Evolutionary conservation across 1,284 basidiomycete genomes (phyloP), one percentile per base, ranked within the genome.

Genomic region (Fomitopsis betulina): DNA sequence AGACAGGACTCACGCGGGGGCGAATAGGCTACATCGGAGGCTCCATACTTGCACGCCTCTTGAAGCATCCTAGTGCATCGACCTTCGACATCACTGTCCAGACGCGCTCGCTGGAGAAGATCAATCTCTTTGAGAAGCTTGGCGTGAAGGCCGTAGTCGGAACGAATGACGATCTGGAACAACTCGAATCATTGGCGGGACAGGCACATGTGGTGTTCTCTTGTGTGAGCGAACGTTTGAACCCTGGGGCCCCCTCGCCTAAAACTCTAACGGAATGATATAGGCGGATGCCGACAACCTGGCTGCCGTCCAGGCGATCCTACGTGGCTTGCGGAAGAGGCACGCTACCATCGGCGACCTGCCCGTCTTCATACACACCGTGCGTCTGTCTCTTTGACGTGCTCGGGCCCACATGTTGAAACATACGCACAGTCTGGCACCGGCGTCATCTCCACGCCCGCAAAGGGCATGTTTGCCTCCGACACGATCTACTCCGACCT

Each of bases 301-400:
- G 3, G 66, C 64, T 10, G 74, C 77, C 2, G 73, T 74, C 0
- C 61, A 74, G 37, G 76, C 77, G 1, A 77, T 78, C n/a, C 62
- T 84, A 42, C 67, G 64, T 10, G 82, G 82, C 0, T 60, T 80
- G 55, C 77, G 74, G 68, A 74, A 72, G 55, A 70, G 76, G 32
- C 73, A 76, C 57, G 71, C 76, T 23, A 69, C 64, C 27, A 74
- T 73, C n/a, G 79, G 79, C 9, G 74, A 70, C 12, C 59, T 68
- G 6, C 75, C 80, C 1, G 74, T 78, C 42, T 72, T 81, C 39
- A 82, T 85, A 45, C 79, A 84, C 63, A 83, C 80, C 0, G 82
- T 83, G 60, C 54, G 77, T 69, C 33, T n/a, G 21, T 35, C 23
- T 42, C 13, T 47, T 23, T 37, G 10, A 19, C 4, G 27, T 25